Evolutionary conservation across 106 monocot species (phyloP), one percentile per base, ranked within the genome.

Genomic region (Phalaenopsis equestris): DNA sequence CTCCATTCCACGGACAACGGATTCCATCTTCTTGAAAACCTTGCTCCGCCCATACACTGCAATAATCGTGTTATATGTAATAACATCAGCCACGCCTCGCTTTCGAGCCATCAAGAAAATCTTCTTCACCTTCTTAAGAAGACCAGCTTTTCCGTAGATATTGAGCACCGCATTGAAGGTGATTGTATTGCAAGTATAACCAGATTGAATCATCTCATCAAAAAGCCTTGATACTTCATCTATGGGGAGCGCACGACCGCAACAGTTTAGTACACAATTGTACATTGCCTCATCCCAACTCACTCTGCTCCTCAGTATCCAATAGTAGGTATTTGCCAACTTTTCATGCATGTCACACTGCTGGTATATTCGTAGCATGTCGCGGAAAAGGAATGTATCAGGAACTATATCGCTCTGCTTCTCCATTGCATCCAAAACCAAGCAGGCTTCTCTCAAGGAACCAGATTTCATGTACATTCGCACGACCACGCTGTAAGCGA

Each of bases 281-380:
- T 94, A 94, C 90, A 90, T 94, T 55, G 92, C 84, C 82, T 93
- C 94, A 41, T 99, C 98, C 89, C 87, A 92, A 6, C 56, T 52
- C 43, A 88, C 46, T 24, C 81, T 85, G 67, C 84, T 83, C 81
- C 78, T 94, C 14, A 89, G 83, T 43, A 99, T 85, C 86, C 84
- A 85, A 55, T 99, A 99, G 80, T 94, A 99, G 6, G 79, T 42
- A 73, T 88, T 84, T 15, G 89, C 85, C 70, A 90, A 81, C 80
- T 94, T 94, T 52, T 99, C 89, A 21, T 72, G 80, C 88, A 88
- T 85, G 17, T 81, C 80, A 81, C 90, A 84, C 42, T 84, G 86
- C 84, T 99, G 98, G 84, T 99, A 99, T 39, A 92, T 84, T 18
- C 98, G 83, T 12, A 99, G 94, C 92, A 99, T 94, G 83, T 99